A percentile compares a stretch with the other conserved stretches of the same genome.
Evolutionary conservation across 441 rosid genomes (phyloP).

Genomic region (Croton setiger): DNA sequence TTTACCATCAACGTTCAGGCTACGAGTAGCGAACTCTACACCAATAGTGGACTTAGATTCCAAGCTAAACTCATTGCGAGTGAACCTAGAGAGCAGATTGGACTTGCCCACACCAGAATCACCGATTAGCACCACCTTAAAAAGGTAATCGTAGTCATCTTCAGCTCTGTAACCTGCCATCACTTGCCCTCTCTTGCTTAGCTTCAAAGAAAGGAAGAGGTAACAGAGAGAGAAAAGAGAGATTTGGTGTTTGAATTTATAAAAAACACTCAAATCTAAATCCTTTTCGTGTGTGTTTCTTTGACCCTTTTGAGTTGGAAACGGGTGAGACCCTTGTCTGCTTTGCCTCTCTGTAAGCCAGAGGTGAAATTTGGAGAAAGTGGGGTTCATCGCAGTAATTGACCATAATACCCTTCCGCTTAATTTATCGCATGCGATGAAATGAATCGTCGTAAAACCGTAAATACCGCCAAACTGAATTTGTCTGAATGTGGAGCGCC

Average conservation of each 20-base stretch:
- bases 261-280: neutral
- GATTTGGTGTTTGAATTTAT: neutral
- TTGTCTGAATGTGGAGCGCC: no score
- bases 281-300: neutral
- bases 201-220: slow-evolving; percentile 12
- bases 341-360: neutral
- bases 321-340: slow-evolving; percentile 22
- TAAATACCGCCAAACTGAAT: no score
- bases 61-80: slow-evolving; percentile 32
- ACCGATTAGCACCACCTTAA: slow-evolving; percentile 52
- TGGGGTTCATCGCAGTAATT: neutral
- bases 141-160: slow-evolving; percentile 83
- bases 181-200: neutral
- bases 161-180: slow-evolving; percentile 84
- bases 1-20: slow-evolving; percentile 27
- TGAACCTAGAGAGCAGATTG: slow-evolving; percentile 29
- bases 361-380: neutral
- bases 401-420: neutral
- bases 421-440: no score
- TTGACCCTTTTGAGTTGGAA: slow-evolving; percentile 12
- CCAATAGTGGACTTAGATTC: slow-evolving; percentile 33
- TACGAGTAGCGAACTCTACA: slow-evolving; percentile 34
- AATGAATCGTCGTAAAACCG: no score
- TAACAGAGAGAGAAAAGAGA: neutral
- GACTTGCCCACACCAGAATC: slow-evolving; percentile 30